Evolutionary conservation across 2,329 filamentous ascomycete genomes (phyloP), one percentile per base, ranked within the genome.

Genomic region (Diatrype stigma): DNA sequence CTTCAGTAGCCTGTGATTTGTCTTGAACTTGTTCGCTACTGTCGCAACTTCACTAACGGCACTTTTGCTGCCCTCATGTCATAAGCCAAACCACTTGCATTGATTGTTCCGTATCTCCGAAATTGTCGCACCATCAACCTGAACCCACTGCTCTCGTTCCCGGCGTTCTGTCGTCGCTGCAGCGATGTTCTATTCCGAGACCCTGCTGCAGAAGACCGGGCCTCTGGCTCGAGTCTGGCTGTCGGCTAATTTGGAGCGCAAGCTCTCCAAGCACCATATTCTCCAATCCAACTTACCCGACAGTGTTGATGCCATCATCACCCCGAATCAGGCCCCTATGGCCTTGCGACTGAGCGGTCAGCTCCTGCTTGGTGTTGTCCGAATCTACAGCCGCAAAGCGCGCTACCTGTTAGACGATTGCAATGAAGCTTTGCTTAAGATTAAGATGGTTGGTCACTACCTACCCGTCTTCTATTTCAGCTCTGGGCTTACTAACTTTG

Each of bases 211-310:
- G 70, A 96, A 96, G 85, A 96, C 90, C 63, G 94, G 94, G 77
- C 93, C 94, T 66, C 75, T 99, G 78, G 94, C 94, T 73, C 90
- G 91, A 67, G 92, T 97, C 75, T 99, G 94, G 94, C 83, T 97
- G 55, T 96, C 94, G 30, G 91, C 94, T 76, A 99, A 97, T 73
- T 80, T 97, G 58, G 94, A 97, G 81, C 91, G 93, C 78, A 99
- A 97, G 76, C 85, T 99, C 54, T 96, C 92, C 61, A 99, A 99
- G 75, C 91, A 90, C 57, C 91, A 96, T 65, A 94, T 97, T 60
- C 71, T 99, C 57, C 90, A 96, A 68, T 93, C 92, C 53, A 95
- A 96, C 73, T 88, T 99, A 61, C 88, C 93, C 63, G 90, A 91
- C 74, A 96, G 92, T 71, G 92, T 99, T 58, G 88, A 90, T 70